Evolutionary conservation across 805 yeast species (phyloP).

Genomic region (Hanseniaspora mollemarum): DNA sequence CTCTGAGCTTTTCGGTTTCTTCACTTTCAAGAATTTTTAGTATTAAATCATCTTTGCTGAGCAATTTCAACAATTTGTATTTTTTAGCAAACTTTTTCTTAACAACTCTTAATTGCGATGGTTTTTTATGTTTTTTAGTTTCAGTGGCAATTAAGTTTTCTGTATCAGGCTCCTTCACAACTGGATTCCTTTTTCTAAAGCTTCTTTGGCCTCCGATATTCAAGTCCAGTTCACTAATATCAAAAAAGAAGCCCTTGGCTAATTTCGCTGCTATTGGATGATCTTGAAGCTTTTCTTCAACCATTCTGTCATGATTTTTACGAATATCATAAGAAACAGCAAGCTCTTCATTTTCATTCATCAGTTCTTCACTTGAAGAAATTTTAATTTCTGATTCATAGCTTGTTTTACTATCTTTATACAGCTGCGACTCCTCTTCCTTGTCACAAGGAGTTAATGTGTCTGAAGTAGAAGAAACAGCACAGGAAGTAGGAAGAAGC

Average conservation of each 20-base stretch:
- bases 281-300: not conserved
- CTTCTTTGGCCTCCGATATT: not conserved
- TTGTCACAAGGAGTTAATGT: not conserved
- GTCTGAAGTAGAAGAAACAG: not conserved
- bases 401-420: too few relatives aligned
- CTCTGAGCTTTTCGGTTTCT: not conserved
- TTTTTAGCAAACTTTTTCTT: not conserved
- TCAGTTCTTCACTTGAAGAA: not conserved
- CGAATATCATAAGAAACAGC: too few relatives aligned
- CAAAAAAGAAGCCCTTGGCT: not conserved
- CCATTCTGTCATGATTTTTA: not conserved
- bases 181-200: not conserved
- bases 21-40: not conserved
- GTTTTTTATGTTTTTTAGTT: too few relatives aligned
- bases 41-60: too few relatives aligned
- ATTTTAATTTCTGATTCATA: too few relatives aligned
- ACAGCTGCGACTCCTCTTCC: too few relatives aligned
- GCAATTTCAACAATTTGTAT: too few relatives aligned
- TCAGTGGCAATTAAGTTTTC: not conserved
- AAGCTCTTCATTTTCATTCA: too few relatives aligned
- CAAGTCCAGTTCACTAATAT: not conserved
- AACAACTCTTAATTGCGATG: not conserved
- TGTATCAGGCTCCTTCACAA: not conserved
- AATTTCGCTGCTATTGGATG: not conserved
- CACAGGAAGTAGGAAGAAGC: too few relatives aligned